These are phyloP conservation scores for Backusella psychrophila DNA, from an alignment of 192 early-diverging fungal genomes.

Conservation along the genomic window DNA sequence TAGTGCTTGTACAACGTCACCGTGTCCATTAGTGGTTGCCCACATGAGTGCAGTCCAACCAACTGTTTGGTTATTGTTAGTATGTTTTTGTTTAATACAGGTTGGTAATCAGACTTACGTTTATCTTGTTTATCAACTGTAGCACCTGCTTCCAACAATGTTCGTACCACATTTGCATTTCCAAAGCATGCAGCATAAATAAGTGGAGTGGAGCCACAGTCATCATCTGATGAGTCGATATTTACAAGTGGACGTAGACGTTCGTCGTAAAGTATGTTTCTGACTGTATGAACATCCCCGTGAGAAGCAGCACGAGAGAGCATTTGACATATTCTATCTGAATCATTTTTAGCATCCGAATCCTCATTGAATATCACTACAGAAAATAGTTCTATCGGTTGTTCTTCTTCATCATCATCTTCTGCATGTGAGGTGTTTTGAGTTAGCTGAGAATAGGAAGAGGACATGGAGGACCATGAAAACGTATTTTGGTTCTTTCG, in stretches of 20 bases:
- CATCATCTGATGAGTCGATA: conserved; percentile 77
- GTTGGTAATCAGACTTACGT: conserved; percentile 48
- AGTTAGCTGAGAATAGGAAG: neutral
- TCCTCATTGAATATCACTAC: neutral
- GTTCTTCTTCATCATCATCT: neutral
- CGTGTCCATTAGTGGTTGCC: conserved; percentile 84
- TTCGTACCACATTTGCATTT: conserved; percentile 63
- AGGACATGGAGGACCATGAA: conserved; percentile 13
- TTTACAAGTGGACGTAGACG: conserved; percentile 53
- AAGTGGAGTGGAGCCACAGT: conserved; percentile 75
- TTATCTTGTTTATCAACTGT: conserved; percentile 77
- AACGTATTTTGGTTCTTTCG: conserved; percentile 10
- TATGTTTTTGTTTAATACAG: neutral
- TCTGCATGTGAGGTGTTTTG: neutral
- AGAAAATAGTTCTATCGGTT: neutral
- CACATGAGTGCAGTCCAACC: conserved; percentile 94
- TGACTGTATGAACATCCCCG: neutral
- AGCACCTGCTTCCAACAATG: conserved; percentile 75
- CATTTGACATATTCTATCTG: conserved; percentile 1
- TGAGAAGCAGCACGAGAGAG: conserved; percentile 8
- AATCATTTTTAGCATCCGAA: neutral
- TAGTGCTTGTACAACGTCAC: conserved; percentile 69
- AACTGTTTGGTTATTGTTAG: conserved; percentile 32
- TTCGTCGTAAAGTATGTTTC: neutral
- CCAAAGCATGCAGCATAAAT: conserved; percentile 91